Base-by-base conservation (phyloP, 2,329 filamentous ascomycete species). In the Colletotrichum lindemuthianum region DNA sequence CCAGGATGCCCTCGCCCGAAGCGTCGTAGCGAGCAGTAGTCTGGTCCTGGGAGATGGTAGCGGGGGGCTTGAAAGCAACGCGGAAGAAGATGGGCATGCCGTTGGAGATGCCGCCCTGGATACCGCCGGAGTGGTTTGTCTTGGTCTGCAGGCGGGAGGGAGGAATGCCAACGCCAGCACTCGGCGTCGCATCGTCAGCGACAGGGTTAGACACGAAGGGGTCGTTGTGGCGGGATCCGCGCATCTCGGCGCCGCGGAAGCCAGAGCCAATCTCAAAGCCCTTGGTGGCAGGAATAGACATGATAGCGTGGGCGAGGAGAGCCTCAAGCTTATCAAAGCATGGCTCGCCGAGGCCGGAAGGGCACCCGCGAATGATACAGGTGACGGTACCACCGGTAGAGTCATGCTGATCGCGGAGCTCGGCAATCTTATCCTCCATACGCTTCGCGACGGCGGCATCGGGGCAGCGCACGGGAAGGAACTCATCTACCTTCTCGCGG, bases 261-360 rank as follows among this genome's bases (percentile, higher is more conserved):
- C 96, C 96, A 57, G 92, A 97, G 59, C 96, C 96, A 69, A 98
- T 90, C 76, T 98, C 95, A 74, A 98, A 98, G 59, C 91, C 95
- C 81, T 98, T 99, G 41, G 92, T 95, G 4, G 96, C 93, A 6
- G 96, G 96, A 72, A 98, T 97, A 75, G 89, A 93, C 68, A 98
- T 86, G 92, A 99, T 98, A 53, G 92, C 96, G 74, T 98, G 95
- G 33, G 88, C 94, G 50, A 99, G 88, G 75, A 87, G 88, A 8
- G 96, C 96, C 82, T 99, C 94, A 48, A 98, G 85, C 83, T 98
- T 98, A 78, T 97, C 92, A 77, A 99, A 98, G 78, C 88, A 92
- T 1, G 95, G 96, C 84, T 98, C 96, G 65, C 96, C 96, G 3
- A 98, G 86, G 0, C 95, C 95, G 44, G 88, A 86, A 34, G 95